Base-by-base conservation (phyloP, 164 flowering plant species). In the Protea cynaroides region DNA sequence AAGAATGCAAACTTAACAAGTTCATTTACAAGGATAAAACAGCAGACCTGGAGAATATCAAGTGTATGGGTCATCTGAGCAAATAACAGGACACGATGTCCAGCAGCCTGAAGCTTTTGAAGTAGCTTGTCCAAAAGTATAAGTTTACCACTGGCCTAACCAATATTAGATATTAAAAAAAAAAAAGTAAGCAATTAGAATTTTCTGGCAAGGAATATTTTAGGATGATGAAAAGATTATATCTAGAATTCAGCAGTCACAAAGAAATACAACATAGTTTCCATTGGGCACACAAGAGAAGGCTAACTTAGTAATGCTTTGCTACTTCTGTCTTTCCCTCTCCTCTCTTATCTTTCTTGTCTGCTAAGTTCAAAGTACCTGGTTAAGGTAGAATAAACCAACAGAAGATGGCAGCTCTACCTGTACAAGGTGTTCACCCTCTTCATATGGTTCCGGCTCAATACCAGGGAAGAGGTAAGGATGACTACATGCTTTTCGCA, bases 371-470 rank as follows among this genome's bases (percentile, higher is more conserved):
- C 3, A 56, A 37, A 25, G 37, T 13, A 25, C 14, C 38, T 25
- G 25, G 58, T 25, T 15, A 56, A 25, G 18, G 21, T 52, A 51
- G 7, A 40, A 11, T 43, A 65, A 21, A 60, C 36, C 63, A 57
- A 47, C 38, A 25, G 19, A 52, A 64, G 40, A 59, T 34, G 14
- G n/a, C 15, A 21, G 14, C 7, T 43, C 17, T 80, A 93, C 98
- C 97, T 87, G 84, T 71, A 89, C 86, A 54, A 93, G 84, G 74
- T 93, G 98, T 71, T 93, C 97, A 29, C 98, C 98, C 79, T 93
- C 98, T 78, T 81, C 83, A 77, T 79, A 93, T 19, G 97, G 98
- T 79, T 93, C 98, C 65, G 98, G 97, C 77, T 93, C 98, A 70
- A 93, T 90, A 53, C 98, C 97, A 65, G 88, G 88, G 65, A 93